Base-by-base conservation (phyloP, 2,329 filamentous ascomycete species). In the Eutypella sp. region DNA sequence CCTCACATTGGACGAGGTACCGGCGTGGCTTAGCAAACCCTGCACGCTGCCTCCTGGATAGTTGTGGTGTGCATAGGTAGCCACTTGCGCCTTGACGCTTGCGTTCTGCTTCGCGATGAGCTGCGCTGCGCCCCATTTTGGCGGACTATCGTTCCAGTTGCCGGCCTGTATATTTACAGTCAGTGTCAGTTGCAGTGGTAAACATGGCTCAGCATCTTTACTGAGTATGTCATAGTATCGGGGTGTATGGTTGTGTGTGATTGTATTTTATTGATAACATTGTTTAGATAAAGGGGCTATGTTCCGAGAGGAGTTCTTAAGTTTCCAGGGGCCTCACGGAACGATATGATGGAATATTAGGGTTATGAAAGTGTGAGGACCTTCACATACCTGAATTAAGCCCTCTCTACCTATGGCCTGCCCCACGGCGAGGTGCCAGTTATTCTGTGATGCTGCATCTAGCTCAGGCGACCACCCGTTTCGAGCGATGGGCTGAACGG, bases 1-100 rank as follows among this genome's bases (percentile, higher is more conserved):
- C 18, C 60, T 52, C 4, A 73, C 53, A 40, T 74, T 68, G 6
- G 49, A 63, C 0, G 62, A 62, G 36, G 73, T 73, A 4, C 58
- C 58, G 6, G 57, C 59, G 42, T 76, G 73, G 42, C 65, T 68
- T 69, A 76, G 75, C 3, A 75, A 60, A 3, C 61, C 64, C 1
- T 61, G 55, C 4, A 74, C 54, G 22, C 62, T 64, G 4, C 68
- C 68, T 1, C 69, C 70, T 2, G 73, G 73, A 47, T 76, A 76
- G 52, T 75, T 75, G 60, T 75, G 73, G 38, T 70, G 70, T 33
- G 66, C 67, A 47, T 72, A 74, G 16, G 65, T 63, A 27, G 64
- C 64, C 15, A 73, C 64, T 47, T 69, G 71, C 45, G 62, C 52
- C 52, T 59, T 62, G 6, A 63, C 63, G 0, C 62, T 68, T 3